A percentile compares a stretch with the other conserved stretches of the same genome.
These are phyloP conservation scores for Dactylellina drechsleri DNA, from an alignment of 2,329 filamentous ascomycete genomes.

Conservation along the genomic window DNA sequence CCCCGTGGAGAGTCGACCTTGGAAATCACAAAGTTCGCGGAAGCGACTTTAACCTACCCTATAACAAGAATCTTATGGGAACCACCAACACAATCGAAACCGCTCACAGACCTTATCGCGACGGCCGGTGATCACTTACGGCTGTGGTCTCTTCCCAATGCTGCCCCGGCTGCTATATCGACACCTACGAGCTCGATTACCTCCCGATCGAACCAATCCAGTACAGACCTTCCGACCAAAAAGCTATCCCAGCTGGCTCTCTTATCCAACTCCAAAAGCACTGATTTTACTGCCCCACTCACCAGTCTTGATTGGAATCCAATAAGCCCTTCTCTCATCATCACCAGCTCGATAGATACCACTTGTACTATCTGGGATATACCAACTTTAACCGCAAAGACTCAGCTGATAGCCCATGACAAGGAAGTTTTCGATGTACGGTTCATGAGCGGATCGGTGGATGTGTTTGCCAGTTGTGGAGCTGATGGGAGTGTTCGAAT, in stretches of 20 bases:
- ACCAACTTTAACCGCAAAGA: constrained; percentile 95
- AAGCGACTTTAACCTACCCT: constrained; percentile 97
- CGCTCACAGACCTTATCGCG: constrained; percentile 91
- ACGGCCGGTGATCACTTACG: constrained; percentile 94
- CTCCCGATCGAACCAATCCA: constrained; percentile 71
- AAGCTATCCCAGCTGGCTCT: constrained; percentile 93
- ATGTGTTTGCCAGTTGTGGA: constrained; percentile 97
- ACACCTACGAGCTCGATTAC: constrained; percentile 72
- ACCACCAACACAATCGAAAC: constrained; percentile 91
- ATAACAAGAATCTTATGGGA: constrained; percentile 97
- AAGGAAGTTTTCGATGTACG: constrained; percentile 99
- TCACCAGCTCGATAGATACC: constrained; percentile 98
- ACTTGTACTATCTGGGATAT: constrained; percentile 99
- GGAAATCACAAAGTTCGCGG: constrained; percentile 91
- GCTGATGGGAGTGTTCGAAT: constrained; percentile 97
- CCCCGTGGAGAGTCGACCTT: constrained; percentile 67
- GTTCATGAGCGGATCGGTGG: constrained; percentile 97
- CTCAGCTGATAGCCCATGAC: constrained; percentile 96
- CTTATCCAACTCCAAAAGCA: constrained; percentile 96
- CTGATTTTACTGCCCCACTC: constrained; percentile 94
- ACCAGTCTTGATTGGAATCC: constrained; percentile 99
- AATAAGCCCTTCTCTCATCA: constrained; percentile 94
- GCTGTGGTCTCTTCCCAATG: constrained; percentile 83
- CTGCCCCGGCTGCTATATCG: constrained; percentile 68
- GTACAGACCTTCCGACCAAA: constrained; percentile 69